Conservation (phyloP, 225 moss, liverwort and hornwort genomes). For the Polytrichum commune region DNA sequence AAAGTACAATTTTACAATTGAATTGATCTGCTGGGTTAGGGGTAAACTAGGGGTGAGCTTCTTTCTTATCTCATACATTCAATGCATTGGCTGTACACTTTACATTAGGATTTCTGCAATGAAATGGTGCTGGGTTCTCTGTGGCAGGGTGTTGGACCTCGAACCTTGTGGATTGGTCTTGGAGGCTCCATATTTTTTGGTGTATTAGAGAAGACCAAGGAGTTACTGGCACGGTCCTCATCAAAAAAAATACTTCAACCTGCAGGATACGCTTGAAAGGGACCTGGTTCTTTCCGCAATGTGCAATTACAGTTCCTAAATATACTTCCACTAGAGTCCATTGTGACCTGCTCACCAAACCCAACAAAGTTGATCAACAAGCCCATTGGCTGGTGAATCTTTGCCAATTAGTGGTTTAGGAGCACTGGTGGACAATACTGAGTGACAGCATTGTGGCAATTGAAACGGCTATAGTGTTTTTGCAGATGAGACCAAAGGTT, state of each 20-base stretch:
- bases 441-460: too few relatives aligned
- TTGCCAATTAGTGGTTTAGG: too few relatives aligned
- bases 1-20: not conserved
- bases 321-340: not conserved
- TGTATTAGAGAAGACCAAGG: constrained; percentile 36
- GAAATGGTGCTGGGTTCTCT: not conserved
- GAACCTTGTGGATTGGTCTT: constrained; percentile 38
- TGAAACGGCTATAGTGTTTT: too few relatives aligned
- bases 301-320: not conserved
- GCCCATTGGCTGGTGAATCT: too few relatives aligned
- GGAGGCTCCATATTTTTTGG: constrained; percentile 38
- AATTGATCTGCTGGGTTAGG: not conserved
- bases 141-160: constrained; percentile 36
- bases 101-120: not conserved
- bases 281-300: not conserved
- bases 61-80: not conserved
- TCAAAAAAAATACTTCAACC: constrained; percentile 15
- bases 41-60: not conserved
- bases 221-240: constrained; percentile 18
- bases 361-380: not conserved
- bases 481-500: too few relatives aligned
- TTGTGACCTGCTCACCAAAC: not conserved
- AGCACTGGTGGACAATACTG: too few relatives aligned
- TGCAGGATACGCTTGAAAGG: constrained; percentile 24
- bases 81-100: not conserved